Evolutionary conservation across 2,329 filamentous ascomycete genomes (phyloP), one percentile per base, ranked within the genome.

Genomic region (Aspergillus transmontanensis): DNA sequence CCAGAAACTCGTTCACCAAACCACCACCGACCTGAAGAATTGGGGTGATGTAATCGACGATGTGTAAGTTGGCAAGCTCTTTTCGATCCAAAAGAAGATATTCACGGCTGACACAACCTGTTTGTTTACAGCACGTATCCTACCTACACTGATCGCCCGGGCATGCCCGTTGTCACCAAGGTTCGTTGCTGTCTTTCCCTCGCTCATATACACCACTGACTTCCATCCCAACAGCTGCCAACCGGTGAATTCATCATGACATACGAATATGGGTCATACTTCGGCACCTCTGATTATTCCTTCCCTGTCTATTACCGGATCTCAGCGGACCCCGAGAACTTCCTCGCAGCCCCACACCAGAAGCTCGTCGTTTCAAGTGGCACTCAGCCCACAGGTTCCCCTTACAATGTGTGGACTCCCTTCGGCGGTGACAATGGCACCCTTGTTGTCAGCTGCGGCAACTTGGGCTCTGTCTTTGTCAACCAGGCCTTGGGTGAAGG

Each of bases 1-100:
- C 21, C 89, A 92, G 76, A 90, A 91, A 72, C 81, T 92, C 45
- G 83, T 86, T 3, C 89, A 92, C 74, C 88, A 91, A 75, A 81
- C 81, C 19, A 83, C 86, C 2, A 81, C 76, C 1, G 87, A 92
- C 70, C 80, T 90, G 23, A 76, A 80, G 62, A 85, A 74, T 19
- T 92, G 89, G 89, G 82, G 83, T 0, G 79, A 85, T 3, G 83
- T 89, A 57, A 82, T 89, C 64, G 88, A 92, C 70, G 88, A 89
- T 45, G 79, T 84, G 23, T 74, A 74, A 34, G 70, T 41, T 14
- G 6, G 11, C 16, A 19, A 3, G 34, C 28, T 7, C 28, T 14
- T 19, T 36, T 5, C 14, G 26, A 28, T 3, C 28, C 11, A 32
- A 43, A 28, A 16, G 4, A 50, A 50, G 14, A 7, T 11, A 32